These are phyloP conservation scores for Cordyceps tenuipes DNA, from an alignment of 2,329 filamentous ascomycete genomes.

Conservation along the genomic window DNA sequence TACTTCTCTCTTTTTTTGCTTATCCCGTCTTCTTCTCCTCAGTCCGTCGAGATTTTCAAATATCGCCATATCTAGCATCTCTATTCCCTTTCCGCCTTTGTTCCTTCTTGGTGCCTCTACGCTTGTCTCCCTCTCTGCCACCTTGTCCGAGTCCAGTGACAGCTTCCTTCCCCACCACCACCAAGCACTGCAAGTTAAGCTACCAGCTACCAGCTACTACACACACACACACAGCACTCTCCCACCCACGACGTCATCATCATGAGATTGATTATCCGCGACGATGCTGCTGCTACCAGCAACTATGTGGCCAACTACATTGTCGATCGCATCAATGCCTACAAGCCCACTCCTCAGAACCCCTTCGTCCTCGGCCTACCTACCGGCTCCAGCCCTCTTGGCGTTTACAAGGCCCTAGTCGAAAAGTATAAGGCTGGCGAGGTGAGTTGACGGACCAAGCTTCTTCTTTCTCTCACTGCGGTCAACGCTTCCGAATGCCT, in stretches of 20 bases:
- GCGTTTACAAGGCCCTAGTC: constrained; percentile 70
- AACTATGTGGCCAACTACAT: constrained; percentile 76
- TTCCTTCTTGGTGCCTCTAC: background rate
- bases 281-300: constrained; percentile 60
- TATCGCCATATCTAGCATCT: background rate
- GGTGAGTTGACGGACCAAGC: constrained; percentile 25
- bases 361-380: constrained; percentile 79
- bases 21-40: constrained; percentile 13
- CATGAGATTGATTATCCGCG: constrained; percentile 79
- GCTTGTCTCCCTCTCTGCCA: background rate
- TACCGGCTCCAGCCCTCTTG: constrained; percentile 72
- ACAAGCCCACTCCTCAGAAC: constrained; percentile 60
- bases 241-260: constrained; percentile 22
- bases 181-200: background rate
- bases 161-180: background rate
- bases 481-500: background rate
- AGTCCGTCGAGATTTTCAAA: background rate
- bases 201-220: too few relatives aligned
- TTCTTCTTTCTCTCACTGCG: background rate
- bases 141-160: background rate
- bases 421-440: constrained; percentile 59
- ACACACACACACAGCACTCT: background rate
- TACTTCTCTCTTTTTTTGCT: background rate
- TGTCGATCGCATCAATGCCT: constrained; percentile 71
- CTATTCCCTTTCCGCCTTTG: background rate